These are phyloP conservation scores for Silene conica DNA, from an alignment of 148 eudicot genomes.

Conservation along the genomic window DNA sequence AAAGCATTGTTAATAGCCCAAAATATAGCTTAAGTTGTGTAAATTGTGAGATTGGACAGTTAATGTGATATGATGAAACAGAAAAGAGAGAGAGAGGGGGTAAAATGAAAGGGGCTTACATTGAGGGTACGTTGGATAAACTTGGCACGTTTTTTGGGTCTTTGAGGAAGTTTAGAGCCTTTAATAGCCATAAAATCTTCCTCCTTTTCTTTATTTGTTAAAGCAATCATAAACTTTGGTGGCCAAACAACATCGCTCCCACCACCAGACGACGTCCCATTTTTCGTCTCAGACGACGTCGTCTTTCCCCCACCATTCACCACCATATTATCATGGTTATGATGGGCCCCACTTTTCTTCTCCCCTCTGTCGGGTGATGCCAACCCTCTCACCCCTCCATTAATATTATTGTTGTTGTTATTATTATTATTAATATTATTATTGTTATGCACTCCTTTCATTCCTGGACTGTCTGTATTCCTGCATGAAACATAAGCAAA, in stretches of 20 bases:
- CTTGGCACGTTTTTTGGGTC: constrained; percentile 94
- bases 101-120: constrained; percentile 37
- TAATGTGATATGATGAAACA: not conserved
- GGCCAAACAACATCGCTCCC: constrained; percentile 52
- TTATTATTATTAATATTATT: constrained; percentile 5
- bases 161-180: constrained; percentile 86
- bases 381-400: constrained; percentile 52
- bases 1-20: no score
- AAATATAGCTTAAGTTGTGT: not conserved
- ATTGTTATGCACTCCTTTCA: constrained; percentile 44
- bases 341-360: constrained; percentile 34
- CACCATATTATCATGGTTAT: constrained; percentile 24
- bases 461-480: constrained; percentile 62
- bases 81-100: not conserved
- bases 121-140: constrained; percentile 86
- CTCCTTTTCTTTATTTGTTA: constrained; percentile 81
- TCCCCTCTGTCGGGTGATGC: constrained; percentile 62
- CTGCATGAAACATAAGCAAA: constrained; percentile 22
- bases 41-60: not conserved
- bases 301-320: constrained; percentile 37
- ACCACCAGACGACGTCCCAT: constrained; percentile 66
- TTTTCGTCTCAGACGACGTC: constrained; percentile 57
- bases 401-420: constrained; percentile 23
- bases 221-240: constrained; percentile 57
- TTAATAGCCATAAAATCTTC: constrained; percentile 86